These are phyloP conservation scores for Aureobasidium musti DNA, from an alignment of 2,329 filamentous ascomycete genomes.

Conservation along the genomic window DNA sequence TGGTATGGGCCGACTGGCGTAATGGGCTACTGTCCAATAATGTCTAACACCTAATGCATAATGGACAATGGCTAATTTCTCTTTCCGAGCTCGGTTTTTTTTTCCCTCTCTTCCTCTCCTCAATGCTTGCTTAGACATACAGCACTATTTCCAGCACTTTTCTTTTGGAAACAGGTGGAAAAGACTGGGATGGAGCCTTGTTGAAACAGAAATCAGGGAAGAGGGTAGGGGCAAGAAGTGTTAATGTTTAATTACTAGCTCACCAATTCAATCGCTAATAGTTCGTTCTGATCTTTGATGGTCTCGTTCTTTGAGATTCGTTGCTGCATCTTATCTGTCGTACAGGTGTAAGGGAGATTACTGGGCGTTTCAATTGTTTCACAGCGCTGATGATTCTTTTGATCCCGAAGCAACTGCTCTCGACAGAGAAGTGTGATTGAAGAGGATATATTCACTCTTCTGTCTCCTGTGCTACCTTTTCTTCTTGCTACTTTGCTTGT, in stretches of 20 bases:
- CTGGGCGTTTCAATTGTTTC: too few relatives aligned
- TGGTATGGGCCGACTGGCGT: not conserved
- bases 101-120: not conserved
- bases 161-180: too few relatives aligned
- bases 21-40: not conserved
- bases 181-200: too few relatives aligned
- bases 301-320: not conserved
- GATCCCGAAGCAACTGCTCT: too few relatives aligned
- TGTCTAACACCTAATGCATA: not conserved
- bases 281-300: not conserved
- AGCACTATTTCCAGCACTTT: too few relatives aligned
- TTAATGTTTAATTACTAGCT: not conserved
- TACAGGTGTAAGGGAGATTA: too few relatives aligned
- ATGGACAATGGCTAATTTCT: not conserved
- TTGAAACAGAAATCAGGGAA: not conserved
- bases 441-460: too few relatives aligned
- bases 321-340: not conserved
- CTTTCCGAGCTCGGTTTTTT: not conserved
- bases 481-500: not conserved
- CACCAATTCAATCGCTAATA: not conserved
- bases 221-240: not conserved
- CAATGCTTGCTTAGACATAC: not conserved
- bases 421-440: too few relatives aligned
- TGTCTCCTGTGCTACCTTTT: too few relatives aligned
- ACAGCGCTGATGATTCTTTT: too few relatives aligned